phyloP scores from a whole-genome alignment of 805 yeast species.

The Metschnikowia amazonensis region DNA sequence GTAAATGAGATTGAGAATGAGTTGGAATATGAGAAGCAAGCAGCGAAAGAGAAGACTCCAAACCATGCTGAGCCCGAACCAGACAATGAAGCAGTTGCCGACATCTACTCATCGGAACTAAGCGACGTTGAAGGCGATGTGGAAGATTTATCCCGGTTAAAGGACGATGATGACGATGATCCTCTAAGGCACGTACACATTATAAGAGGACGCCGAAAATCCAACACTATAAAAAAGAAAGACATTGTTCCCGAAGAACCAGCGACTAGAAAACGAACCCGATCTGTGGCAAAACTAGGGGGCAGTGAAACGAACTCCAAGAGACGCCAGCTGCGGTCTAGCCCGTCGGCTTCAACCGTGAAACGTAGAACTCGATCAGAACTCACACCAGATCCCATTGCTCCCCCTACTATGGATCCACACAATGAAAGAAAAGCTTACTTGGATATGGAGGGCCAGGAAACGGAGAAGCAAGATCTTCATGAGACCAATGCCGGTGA shows the following conservation, averaged over 20 bases:
- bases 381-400: conserved; percentile 9
- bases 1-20: conserved; percentile 52
- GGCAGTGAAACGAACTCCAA: conserved; percentile 12
- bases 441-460: conserved; percentile 1
- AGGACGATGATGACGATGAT: conserved; percentile 18
- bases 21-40: conserved; percentile 2
- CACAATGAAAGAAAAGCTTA: neutral
- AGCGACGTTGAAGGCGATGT: conserved; percentile 22
- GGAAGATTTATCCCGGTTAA: conserved; percentile 11
- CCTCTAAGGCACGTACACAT: neutral
- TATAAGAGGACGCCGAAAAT: conserved; percentile 8
- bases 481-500: neutral
- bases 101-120: conserved; percentile 17
- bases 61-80: conserved; percentile 1
- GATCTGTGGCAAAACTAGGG: conserved; percentile 19
- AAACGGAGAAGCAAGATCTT: conserved; percentile 6
- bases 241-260: conserved; percentile 8
- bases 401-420: neutral
- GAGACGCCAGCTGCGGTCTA: conserved; percentile 11
- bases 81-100: conserved; percentile 2
- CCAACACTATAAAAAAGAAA: conserved; percentile 9
- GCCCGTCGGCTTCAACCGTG: conserved; percentile 8
- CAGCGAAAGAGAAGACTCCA: neutral
- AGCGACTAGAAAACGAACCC: conserved; percentile 18
- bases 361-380: conserved; percentile 21